Evolutionary conservation across 371 early-diverging fungal species (phyloP), one percentile per base, ranked within the genome.

Genomic region (Apophysomyces sp.): DNA sequence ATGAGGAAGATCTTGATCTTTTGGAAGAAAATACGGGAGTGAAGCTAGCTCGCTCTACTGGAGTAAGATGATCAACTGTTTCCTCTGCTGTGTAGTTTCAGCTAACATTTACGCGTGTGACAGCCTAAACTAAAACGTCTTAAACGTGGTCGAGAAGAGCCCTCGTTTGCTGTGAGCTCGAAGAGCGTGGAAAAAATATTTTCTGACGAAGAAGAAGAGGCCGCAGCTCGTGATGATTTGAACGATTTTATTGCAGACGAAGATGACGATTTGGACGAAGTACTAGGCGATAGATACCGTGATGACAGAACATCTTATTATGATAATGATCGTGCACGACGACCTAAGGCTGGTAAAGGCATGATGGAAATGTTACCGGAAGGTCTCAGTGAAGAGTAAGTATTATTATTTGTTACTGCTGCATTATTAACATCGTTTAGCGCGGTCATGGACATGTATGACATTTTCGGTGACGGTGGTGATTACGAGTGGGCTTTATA

Each of bases 401-500:
- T 63, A 3, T 18, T 36, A 3, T 27, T 2, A 5, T 28, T 39
- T 37, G 36, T 9, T 2, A 0, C 16, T 28, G 32, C 18, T 18
- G 5, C 49, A 3, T 13, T 27, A n/a, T 41, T 34, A 11, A 49
- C 26, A 32, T 24, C 0, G 40, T 62, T 58, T 63, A 92, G 93
- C 55, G 88, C 87, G n/a, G 85, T 90, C 83, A 74, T 83, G 36
- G 94, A 95, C 61, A 86, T 94, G 72, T 86, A 88, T 61, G 93
- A 94, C 53, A 89, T 96, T 21, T 96, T 97, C 74, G 97, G 94
- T 24, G 94, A 92, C 64, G 95, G 95, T 60, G 83, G 77, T 15
- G 97, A 97, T 39, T 96, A 97, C 68, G 89, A 82, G 16, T 94
- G 89, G 71, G 98, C 97, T 3, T 71, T 96, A 64, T 76, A 73